Conservation (phyloP, 129 eudicot species). For the Calendula officinalis region DNA sequence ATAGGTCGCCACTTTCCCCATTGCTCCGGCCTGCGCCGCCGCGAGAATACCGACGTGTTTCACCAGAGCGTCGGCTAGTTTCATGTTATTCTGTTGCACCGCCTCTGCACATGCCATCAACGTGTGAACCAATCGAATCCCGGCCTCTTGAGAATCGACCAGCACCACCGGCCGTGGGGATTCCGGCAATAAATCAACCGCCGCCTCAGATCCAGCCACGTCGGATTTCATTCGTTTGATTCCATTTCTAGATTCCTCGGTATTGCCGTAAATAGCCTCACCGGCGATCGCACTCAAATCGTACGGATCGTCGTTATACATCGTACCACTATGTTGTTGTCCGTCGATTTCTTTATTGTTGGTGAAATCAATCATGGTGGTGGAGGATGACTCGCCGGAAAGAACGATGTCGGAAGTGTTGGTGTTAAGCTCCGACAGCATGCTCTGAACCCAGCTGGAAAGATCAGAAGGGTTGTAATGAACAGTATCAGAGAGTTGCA, state of each 20-base stretch:
- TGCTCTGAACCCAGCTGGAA: slow-evolving; percentile 64
- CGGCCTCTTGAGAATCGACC: slow-evolving; percentile 78
- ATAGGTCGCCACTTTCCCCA: slow-evolving; percentile 71
- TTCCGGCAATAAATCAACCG: slow-evolving; percentile 13
- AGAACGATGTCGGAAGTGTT: slow-evolving; percentile 16
- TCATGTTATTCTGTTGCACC: slow-evolving; percentile 50
- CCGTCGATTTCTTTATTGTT: slow-evolving; percentile 17
- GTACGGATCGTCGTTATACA: slow-evolving; percentile 36
- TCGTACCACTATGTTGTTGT: background rate
- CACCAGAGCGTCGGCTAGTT: slow-evolving; percentile 56
- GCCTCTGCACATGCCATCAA: slow-evolving; percentile 86
- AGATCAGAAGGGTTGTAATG: slow-evolving; percentile 84
- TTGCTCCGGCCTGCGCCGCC: slow-evolving; percentile 64
- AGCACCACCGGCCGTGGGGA: slow-evolving; percentile 58
- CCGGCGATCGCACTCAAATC: slow-evolving; percentile 81
- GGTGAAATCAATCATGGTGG: slow-evolving; percentile 36
- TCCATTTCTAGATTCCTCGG: background rate
- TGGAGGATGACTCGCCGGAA: slow-evolving; percentile 26
- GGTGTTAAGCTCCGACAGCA: slow-evolving; percentile 58
- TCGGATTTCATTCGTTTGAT: slow-evolving; percentile 48
- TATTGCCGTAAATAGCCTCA: slow-evolving; percentile 38
- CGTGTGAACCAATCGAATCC: slow-evolving; percentile 73
- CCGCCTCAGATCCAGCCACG: slow-evolving; percentile 33
- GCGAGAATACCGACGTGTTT: slow-evolving; percentile 53
- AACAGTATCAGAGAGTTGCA: slow-evolving; percentile 56